Base-by-base conservation (phyloP, 805 yeast species). In the Nakazawaea sp. region DNA sequence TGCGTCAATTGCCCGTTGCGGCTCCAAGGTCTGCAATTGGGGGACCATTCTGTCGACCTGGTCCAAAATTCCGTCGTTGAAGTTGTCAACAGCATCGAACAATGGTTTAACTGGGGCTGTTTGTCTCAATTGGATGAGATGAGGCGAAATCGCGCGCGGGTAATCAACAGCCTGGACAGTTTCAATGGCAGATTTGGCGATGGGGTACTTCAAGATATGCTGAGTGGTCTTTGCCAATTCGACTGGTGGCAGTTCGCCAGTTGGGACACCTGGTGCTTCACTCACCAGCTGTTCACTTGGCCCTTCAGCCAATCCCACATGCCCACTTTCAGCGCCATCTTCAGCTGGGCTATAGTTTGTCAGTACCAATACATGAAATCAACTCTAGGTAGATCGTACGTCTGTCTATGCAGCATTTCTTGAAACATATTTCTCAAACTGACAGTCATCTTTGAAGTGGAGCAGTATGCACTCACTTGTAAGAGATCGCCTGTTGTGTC, bases 21-120 rank as follows among this genome's bases (percentile, higher is more conserved):
- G 66, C 35, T 74, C 72, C 23, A 70, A 56, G 2, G 81, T 70
- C 59, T 75, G 75, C 38, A 79, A 58, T 27, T 64, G 61, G 3
- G 95, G 95, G 16, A 75, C 60, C 29, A 59, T 52, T 42, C 56
- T 53, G 49, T 88, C 96, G 30, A 86, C 60, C 25, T 63, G 52
- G 40, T 52, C 54, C 47, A 88, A 70, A n/a, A 73, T 59, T 21
- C 61, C 48, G 46, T 82, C 81, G n/a, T 79, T 66, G 21, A 62
- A 54, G 36, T 62, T 65, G 55, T 84, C 84, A 18, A 70, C 65
- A 31, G 64, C 57, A 32, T 55, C 51, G 30, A 75, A 55, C 5
- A 72, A 61, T 16, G 75, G 72, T 37, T 66, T 59, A 11, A 72
- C 57, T n/a, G 58, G 61, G 25, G 53, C 55, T 12, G 47, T 47